Conservation (phyloP, 345 rosid species). For the Murraya koenigii region DNA sequence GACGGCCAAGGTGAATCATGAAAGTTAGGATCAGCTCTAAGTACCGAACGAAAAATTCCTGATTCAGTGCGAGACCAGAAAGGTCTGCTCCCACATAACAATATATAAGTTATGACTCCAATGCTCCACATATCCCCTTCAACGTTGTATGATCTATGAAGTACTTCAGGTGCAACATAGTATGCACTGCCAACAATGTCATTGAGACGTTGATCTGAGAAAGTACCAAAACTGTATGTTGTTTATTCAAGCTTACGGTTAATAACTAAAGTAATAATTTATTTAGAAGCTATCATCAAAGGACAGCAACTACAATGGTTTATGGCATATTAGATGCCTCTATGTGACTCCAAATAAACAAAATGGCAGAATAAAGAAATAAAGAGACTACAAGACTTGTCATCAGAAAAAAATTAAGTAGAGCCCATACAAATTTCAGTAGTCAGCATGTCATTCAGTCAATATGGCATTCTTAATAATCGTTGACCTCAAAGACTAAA, state of each 20-base stretch:
- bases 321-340: not conserved
- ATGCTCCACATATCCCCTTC: conserved; percentile 99
- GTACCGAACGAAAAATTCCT: conserved; percentile 91
- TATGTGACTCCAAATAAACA: not conserved
- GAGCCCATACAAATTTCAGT: not conserved
- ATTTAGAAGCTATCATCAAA: not conserved
- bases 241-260: conserved; percentile 15
- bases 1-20: conserved; percentile 93
- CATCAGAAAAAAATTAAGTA: not conserved
- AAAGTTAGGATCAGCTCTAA: conserved; percentile 88
- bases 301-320: not conserved
- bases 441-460: not conserved
- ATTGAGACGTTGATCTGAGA: conserved; percentile 86
- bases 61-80: conserved; percentile 97
- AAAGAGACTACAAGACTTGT: not conserved
- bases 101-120: conserved; percentile 88
- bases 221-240: conserved; percentile 17
- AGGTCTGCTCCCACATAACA: conserved; percentile 97
- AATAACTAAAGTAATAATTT: not conserved
- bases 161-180: conserved; percentile 98
- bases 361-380: not conserved
- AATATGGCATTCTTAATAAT: not conserved
- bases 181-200: conserved; percentile 99
- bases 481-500: not conserved
- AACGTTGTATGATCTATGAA: conserved; percentile 86